Percentiles rank a stretch among this genome's conserved stretches.
These are phyloP conservation scores for Chrysanthemum lavandulifolium DNA, from an alignment of 129 eudicot genomes.

Conservation along the genomic window DNA sequence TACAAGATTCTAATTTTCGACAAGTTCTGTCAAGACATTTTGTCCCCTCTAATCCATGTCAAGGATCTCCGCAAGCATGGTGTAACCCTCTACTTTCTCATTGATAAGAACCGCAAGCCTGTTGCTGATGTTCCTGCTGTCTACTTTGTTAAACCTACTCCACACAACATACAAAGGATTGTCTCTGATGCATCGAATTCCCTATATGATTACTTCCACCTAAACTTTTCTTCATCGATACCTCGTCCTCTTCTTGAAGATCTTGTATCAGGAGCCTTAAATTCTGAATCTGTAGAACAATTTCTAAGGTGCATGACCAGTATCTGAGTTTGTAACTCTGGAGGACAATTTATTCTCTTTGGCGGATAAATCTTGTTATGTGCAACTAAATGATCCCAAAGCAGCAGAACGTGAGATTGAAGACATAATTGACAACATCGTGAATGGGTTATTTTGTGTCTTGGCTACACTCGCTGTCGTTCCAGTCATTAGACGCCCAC, in stretches of 20 bases:
- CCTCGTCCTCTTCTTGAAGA: constrained; percentile 84
- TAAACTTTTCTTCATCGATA: constrained; percentile 83
- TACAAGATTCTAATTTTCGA: constrained; percentile 96
- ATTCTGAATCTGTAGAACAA: constrained; percentile 60
- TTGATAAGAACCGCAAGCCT: constrained; percentile 86
- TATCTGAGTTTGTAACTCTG: constrained; percentile 82
- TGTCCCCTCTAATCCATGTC: constrained; percentile 92
- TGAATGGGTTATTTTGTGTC: constrained; percentile 88
- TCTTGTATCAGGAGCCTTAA: constrained; percentile 70
- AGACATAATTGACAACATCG: constrained; percentile 74
- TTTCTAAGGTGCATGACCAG: constrained; percentile 87
- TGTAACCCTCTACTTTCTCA: constrained; percentile 82
- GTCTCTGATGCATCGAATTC: constrained; percentile 62
- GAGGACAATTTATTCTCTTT: constrained; percentile 82
- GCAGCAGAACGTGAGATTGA: constrained; percentile 85
- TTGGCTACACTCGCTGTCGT: constrained; percentile 90
- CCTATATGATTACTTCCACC: constrained; percentile 78
- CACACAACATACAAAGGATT: constrained; percentile 59
- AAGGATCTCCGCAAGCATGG: constrained; percentile 96
- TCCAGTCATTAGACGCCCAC: constrained; percentile 78
- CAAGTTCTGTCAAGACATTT: constrained; percentile 73
- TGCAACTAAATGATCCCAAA: constrained; percentile 81
- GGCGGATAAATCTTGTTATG: constrained; percentile 70
- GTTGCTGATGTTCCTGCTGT: constrained; percentile 97
- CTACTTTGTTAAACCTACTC: constrained; percentile 74